Evolutionary conservation across 495 filamentous ascomycete species (phyloP).

Genomic region (Neurospora sp.): DNA sequence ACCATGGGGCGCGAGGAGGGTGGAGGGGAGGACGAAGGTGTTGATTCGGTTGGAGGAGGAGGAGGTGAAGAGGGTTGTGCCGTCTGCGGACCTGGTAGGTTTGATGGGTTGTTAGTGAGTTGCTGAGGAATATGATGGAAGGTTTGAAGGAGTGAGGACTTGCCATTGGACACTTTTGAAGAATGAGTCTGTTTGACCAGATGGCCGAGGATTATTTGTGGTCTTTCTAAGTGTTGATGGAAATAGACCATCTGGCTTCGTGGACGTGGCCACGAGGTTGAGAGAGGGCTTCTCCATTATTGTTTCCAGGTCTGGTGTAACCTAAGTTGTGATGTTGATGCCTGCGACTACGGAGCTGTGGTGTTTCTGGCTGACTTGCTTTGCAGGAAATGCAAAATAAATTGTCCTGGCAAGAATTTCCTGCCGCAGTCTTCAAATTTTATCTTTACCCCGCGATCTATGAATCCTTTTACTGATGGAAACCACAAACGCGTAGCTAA

Average conservation of each 20-base stretch:
- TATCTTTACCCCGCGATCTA: neutral
- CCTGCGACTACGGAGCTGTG: neutral
- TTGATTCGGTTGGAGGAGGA: conserved; percentile 57
- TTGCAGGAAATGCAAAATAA: neutral
- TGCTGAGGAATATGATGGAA: neutral
- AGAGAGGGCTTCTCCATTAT: conserved; percentile 15
- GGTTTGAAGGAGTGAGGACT: neutral
- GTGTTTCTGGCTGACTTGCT: neutral
- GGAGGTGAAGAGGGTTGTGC: conserved; percentile 69
- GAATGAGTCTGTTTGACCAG: conserved; percentile 13
- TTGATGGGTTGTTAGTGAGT: conserved; percentile 2
- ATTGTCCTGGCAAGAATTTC: neutral
- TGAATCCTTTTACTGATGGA: neutral
- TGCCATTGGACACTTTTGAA: conserved; percentile 29
- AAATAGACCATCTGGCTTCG: conserved; percentile 9
- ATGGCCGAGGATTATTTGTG: neutral
- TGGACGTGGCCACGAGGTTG: conserved; percentile 11
- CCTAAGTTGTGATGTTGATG: neutral
- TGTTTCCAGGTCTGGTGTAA: neutral
- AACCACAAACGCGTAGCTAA: neutral
- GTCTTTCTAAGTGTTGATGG: neutral
- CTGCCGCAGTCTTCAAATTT: neutral
- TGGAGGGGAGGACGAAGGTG: conserved; percentile 61
- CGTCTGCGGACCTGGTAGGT: conserved; percentile 55
- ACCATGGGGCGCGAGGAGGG: conserved; percentile 49